A percentile compares a stretch with the other conserved stretches of the same genome.
Conservation (phyloP, 2,329 filamentous ascomycete genomes). For the Penicillium sclerotigenum region DNA sequence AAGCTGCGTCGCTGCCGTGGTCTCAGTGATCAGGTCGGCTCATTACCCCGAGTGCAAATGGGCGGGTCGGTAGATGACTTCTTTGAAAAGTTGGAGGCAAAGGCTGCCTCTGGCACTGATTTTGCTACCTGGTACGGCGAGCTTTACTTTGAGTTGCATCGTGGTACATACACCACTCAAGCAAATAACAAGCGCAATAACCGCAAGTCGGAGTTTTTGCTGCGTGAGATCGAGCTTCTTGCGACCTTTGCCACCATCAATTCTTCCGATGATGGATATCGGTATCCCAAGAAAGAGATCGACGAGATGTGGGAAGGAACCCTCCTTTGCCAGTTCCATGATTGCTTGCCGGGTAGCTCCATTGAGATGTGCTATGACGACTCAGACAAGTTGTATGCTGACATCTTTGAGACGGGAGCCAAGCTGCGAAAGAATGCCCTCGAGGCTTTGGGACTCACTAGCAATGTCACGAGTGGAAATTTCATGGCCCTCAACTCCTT, state of each 20-base stretch:
- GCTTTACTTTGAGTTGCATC: slow-evolving; percentile 95
- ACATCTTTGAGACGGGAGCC: slow-evolving; percentile 74
- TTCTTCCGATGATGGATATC: slow-evolving; percentile 60
- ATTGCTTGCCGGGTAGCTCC: slow-evolving; percentile 88
- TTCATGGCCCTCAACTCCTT: slow-evolving; percentile 76
- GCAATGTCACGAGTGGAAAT: slow-evolving; percentile 41
- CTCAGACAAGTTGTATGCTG: slow-evolving; percentile 81
- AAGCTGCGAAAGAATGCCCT: slow-evolving; percentile 69
- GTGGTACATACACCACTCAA: slow-evolving; percentile 95
- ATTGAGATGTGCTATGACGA: slow-evolving; percentile 99
- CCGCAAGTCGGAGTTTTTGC: slow-evolving; percentile 74
- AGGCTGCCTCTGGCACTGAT: slow-evolving; percentile 62
- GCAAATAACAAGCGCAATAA: slow-evolving; percentile 97
- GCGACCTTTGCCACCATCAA: slow-evolving; percentile 80
- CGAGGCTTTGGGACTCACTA: slow-evolving; percentile 61
- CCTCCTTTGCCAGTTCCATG: slow-evolving; percentile 93
- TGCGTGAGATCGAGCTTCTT: slow-evolving; percentile 83
- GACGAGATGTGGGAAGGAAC: slow-evolving; percentile 94
- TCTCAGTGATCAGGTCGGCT: slow-evolving; percentile 79
- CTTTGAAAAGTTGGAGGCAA: slow-evolving; percentile 80
- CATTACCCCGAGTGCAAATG: slow-evolving; percentile 82
- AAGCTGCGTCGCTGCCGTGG: slow-evolving; percentile 91
- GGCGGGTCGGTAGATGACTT: slow-evolving; percentile 91
- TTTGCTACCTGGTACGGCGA: slow-evolving; percentile 98
- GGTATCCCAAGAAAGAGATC: slow-evolving; percentile 90